These are phyloP conservation scores for Camelina laxa DNA, from an alignment of 345 rosid genomes.

Conservation along the genomic window DNA sequence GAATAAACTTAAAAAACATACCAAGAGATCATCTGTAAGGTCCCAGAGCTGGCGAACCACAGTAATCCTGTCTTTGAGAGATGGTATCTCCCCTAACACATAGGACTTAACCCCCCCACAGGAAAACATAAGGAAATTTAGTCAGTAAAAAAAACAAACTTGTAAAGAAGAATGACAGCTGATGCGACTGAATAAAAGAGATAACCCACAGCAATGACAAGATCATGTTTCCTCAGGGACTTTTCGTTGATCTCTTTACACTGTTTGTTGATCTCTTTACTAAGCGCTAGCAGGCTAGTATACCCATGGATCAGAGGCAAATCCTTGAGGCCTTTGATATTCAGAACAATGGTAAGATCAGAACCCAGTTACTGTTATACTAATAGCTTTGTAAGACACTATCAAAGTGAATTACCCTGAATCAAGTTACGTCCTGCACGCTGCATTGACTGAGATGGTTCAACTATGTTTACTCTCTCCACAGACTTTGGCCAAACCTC, in stretches of 20 bases:
- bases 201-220: conserved; percentile 92
- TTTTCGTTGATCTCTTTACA: conserved; percentile 56
- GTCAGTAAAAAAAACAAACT: conserved; percentile 30
- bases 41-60: conserved; percentile 96
- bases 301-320: conserved; percentile 86
- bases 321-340: conserved; percentile 63
- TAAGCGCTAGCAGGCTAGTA: conserved; percentile 70
- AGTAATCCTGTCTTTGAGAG: conserved; percentile 81
- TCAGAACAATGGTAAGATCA: conserved; percentile 13
- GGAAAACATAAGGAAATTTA: neutral
- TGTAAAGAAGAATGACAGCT: conserved; percentile 39
- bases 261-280: conserved; percentile 55
- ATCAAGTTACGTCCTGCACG: conserved; percentile 84
- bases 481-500: conserved; percentile 91
- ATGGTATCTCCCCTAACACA: conserved; percentile 97
- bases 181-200: conserved; percentile 8
- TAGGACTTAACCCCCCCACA: conserved; percentile 63
- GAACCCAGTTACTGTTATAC: neutral
- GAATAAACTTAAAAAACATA: conserved; percentile 41
- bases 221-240: conserved; percentile 81
- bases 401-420: conserved; percentile 55
- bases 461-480: conserved; percentile 76
- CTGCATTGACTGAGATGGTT: conserved; percentile 98
- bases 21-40: conserved; percentile 92
- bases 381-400: neutral